Base-by-base conservation (phyloP, 2,329 filamentous ascomycete species). In the Hysterium pulicare region DNA sequence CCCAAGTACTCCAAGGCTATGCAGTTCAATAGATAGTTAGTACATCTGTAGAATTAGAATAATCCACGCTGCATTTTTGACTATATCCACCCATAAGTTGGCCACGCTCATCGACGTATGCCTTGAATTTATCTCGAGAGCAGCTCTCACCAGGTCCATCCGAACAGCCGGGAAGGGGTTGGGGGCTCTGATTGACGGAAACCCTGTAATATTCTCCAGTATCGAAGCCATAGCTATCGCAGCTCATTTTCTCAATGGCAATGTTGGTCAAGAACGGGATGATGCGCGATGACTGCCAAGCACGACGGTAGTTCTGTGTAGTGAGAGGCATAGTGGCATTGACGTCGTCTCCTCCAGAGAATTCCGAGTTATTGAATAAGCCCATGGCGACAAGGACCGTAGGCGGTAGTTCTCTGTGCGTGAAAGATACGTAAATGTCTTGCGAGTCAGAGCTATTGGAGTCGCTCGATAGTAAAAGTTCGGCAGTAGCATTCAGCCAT, bases 351-450 rank as follows among this genome's bases (percentile, higher is more conserved):
- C 70, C 68, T 8, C 75, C 75, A 2, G 74, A 70, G 46, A 75
- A 77, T 0, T 70, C 74, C 3, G 79, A 82, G 63, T 84, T 84
- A 69, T 86, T 86, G 71, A 85, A 86, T 4, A 87, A 70, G 0
- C 83, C 83, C 63, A 86, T 73, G 0, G 83, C 81, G 1, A 85
- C 82, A 1, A 82, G 66, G 1, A 85, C 79, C 45, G 80, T 82
- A 1, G 83, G 82, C 1, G 82, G 82, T 2, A 86, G 67, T 59
- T 86, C 82, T 16, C 83, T 78, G 58, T 86, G 83, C 0, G 83
- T 86, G 67, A 86, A 86, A 40, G 79, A 82, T 31, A 86, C 71
- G 55, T 82, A 83, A 6, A 86, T 70, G 42, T 85, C 79, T 54
- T 86, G 74, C 11, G 61, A 54, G 40, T 57, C 48, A 21, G 57